Percentiles rank a stretch among this genome's conserved stretches.
phyloP scores from a whole-genome alignment of 2,329 filamentous ascomycete species.

The Colletotrichum sojae region DNA sequence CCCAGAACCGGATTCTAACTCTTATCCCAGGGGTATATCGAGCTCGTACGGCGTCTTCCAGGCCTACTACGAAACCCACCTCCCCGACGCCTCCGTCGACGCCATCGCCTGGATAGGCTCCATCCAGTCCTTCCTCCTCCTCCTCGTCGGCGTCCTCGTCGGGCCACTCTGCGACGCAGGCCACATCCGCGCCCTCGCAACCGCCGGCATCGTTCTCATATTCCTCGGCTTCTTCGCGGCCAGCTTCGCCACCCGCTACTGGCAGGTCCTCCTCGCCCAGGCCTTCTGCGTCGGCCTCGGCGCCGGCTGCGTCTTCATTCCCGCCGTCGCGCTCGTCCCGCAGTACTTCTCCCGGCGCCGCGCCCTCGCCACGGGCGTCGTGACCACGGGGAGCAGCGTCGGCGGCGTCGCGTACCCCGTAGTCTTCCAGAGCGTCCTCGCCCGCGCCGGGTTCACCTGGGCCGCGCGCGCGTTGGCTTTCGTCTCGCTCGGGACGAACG shows the following conservation, averaged over 20 bases:
- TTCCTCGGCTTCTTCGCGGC: conserved; percentile 57
- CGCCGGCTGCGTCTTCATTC: conserved; percentile 55
- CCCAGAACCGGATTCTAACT: neutral
- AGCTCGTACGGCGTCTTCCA: conserved; percentile 56
- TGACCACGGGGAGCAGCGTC: conserved; percentile 56
- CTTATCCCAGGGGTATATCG: conserved; percentile 48
- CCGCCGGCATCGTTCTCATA: conserved; percentile 51
- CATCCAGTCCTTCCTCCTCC: conserved; percentile 51
- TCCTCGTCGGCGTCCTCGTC: conserved; percentile 52
- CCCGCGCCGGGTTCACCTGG: conserved; percentile 52
- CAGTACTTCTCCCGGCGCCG: conserved; percentile 57
- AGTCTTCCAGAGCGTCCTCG: conserved; percentile 51
- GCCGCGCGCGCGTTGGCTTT: conserved; percentile 53
- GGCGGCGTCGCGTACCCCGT: conserved; percentile 57
- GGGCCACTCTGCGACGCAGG: conserved; percentile 59
- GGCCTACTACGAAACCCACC: conserved; percentile 49
- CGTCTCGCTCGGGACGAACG: conserved; percentile 49
- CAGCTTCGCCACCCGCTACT: conserved; percentile 55
- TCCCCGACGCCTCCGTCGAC: conserved; percentile 44
- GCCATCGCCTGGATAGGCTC: conserved; percentile 55
- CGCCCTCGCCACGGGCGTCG: conserved; percentile 59
- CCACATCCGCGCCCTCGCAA: conserved; percentile 50
- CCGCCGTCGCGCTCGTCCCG: conserved; percentile 55
- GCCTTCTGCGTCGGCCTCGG: conserved; percentile 60
- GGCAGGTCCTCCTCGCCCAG: conserved; percentile 58